Evolutionary conservation across 345 rosid species (phyloP).

Genomic region (Hypericum perforatum): DNA sequence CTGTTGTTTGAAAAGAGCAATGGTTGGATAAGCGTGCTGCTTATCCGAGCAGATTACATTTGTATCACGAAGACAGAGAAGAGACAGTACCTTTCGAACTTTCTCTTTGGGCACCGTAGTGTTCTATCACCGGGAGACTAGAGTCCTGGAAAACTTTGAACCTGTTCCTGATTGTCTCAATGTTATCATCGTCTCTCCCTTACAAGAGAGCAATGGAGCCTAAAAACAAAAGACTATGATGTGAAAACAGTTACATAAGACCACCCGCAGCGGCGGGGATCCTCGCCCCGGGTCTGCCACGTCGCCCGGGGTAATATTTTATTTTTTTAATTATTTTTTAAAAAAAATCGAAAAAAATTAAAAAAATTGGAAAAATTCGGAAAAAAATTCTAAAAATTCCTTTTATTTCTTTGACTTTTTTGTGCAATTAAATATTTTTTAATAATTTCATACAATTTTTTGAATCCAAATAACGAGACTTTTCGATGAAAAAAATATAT

Average conservation of each 20-base stretch:
- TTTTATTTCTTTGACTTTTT: too few species aligned
- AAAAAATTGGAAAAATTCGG: too few species aligned
- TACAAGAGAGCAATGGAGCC: conserved; percentile 13
- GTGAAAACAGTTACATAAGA: background rate
- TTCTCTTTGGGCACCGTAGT: conserved; percentile 45
- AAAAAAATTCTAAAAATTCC: too few species aligned
- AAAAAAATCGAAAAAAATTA: too few species aligned
- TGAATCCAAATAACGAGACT: too few species aligned
- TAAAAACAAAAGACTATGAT: background rate
- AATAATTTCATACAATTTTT: too few species aligned
- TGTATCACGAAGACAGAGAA: background rate
- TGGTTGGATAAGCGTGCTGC: conserved; percentile 3
- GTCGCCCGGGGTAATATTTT: too few species aligned
- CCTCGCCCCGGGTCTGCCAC: too few species aligned
- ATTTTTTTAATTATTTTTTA: too few species aligned
- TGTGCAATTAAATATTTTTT: too few species aligned
- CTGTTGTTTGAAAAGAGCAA: conserved; percentile 26
- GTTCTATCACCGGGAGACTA: conserved; percentile 43
- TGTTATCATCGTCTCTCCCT: conserved; percentile 79
- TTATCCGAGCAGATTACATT: background rate
- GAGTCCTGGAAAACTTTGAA: conserved; percentile 54
- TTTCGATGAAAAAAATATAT: too few species aligned
- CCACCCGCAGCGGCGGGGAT: too few species aligned
- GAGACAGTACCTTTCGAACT: conserved; percentile 37
- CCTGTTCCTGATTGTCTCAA: conserved; percentile 54